These are phyloP conservation scores for Macrotyloma uniflorum DNA, from an alignment of 306 rosid genomes.

Conservation along the genomic window DNA sequence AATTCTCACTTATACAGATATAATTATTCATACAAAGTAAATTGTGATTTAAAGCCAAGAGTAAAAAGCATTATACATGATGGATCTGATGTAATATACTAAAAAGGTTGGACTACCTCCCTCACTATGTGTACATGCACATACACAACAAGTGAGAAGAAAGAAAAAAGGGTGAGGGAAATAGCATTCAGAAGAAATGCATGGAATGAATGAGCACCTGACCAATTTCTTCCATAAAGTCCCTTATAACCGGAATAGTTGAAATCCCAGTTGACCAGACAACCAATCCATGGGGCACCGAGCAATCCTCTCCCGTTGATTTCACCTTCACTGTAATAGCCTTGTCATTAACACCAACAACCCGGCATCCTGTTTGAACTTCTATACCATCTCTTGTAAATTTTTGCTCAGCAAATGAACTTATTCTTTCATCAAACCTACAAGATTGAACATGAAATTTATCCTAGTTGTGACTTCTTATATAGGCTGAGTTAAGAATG, in stretches of 20 bases:
- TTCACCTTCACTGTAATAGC: constrained; percentile 72
- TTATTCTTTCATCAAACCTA: constrained; percentile 95
- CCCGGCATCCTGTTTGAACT: constrained; percentile 90
- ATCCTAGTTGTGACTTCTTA: constrained; percentile 6
- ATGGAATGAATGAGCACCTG: constrained; percentile 65
- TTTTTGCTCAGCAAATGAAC: constrained; percentile 86
- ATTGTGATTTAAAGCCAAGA: constrained; percentile 6
- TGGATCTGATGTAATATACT: not conserved
- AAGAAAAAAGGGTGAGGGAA: constrained; percentile 1
- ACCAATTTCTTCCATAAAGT: constrained; percentile 89
- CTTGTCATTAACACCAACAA: constrained; percentile 71
- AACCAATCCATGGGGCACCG: constrained; percentile 83
- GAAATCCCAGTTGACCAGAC: constrained; percentile 95
- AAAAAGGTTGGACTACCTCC: constrained; percentile 4
- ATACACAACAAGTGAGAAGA: constrained; percentile 6
- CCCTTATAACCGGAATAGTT: constrained; percentile 86
- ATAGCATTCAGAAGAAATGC: constrained; percentile 9
- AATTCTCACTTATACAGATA: constrained; percentile 22
- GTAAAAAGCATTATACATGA: not conserved
- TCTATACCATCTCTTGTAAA: constrained; percentile 87
- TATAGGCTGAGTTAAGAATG: not conserved
- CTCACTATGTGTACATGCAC: not conserved
- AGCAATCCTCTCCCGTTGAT: constrained; percentile 69
- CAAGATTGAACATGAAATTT: constrained; percentile 31
- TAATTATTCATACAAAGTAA: constrained; percentile 12